These are phyloP conservation scores for Xylaria multiplex DNA, from an alignment of 2,329 filamentous ascomycete species.

Conservation along the genomic window DNA sequence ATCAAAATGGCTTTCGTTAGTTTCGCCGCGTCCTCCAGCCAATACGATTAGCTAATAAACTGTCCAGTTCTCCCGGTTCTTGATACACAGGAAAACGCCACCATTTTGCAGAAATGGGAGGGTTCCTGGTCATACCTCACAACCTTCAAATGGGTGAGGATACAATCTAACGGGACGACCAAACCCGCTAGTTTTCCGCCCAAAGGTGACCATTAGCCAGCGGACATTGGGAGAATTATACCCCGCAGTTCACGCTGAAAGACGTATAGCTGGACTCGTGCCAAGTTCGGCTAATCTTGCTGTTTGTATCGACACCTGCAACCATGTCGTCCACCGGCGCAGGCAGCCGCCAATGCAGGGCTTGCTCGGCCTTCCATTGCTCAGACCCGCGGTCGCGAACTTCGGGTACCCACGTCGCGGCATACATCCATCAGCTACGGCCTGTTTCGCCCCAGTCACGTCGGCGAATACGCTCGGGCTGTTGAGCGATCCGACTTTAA, in stretches of 20 bases:
- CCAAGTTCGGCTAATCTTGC: constrained; percentile 48
- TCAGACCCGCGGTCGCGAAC: constrained; percentile 36
- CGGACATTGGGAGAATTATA: constrained; percentile 20
- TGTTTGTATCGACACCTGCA: constrained; percentile 41
- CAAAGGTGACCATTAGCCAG: constrained; percentile 55
- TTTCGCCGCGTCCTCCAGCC: constrained; percentile 31
- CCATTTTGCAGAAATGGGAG: constrained; percentile 78
- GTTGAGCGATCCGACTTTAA: constrained; percentile 25
- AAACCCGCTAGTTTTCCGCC: constrained; percentile 83
- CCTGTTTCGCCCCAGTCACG: constrained; percentile 25
- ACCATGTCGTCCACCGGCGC: constrained; percentile 43
- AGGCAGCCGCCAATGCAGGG: constrained; percentile 39
- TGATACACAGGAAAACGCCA: constrained; percentile 70
- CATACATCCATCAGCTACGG: constrained; percentile 40
- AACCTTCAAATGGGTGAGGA: constrained; percentile 78
- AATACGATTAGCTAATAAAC: constrained; percentile 41
- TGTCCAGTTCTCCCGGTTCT: constrained; percentile 77
- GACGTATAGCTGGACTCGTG: constrained; percentile 21
- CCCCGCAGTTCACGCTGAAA: constrained; percentile 20
- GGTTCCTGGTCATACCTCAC: constrained; percentile 84
- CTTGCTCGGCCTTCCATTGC: constrained; percentile 25
- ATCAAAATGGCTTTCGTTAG: constrained; percentile 82
- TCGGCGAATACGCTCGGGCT: constrained; percentile 25
- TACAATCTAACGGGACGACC: constrained; percentile 72
- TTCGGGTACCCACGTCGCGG: constrained; percentile 44